Conservation (phyloP, 2,329 filamentous ascomycete species). For the Daldinia eschscholtzii region DNA sequence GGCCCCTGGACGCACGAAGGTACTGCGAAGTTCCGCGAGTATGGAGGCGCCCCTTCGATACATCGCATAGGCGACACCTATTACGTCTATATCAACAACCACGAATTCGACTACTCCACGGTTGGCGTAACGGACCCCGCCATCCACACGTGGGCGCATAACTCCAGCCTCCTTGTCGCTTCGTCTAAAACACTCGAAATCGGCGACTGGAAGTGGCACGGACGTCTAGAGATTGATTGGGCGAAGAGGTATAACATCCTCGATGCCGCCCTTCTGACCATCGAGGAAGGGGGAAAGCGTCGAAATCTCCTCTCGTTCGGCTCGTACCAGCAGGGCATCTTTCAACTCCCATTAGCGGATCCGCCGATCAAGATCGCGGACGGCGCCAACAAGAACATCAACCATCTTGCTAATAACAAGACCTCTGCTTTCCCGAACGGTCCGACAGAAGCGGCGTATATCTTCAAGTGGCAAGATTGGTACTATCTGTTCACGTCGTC, state of each 20-base stretch:
- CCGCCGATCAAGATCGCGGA: conserved; percentile 36
- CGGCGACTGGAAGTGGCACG: conserved; percentile 40
- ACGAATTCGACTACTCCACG: conserved; percentile 42
- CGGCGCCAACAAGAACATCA: conserved; percentile 31
- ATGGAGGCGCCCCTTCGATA: conserved; percentile 42
- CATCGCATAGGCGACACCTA: conserved; percentile 42
- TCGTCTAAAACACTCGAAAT: conserved; percentile 42
- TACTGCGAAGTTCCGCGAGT: conserved; percentile 33
- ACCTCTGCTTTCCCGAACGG: conserved; percentile 34
- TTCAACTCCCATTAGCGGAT: conserved; percentile 44
- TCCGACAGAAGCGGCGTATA: conserved; percentile 40
- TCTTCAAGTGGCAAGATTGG: conserved; percentile 39
- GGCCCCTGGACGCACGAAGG: conserved; percentile 45
- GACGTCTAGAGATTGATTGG: conserved; percentile 45
- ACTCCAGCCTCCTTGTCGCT: conserved; percentile 38
- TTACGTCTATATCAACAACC: conserved; percentile 46
- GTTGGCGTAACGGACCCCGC: conserved; percentile 38
- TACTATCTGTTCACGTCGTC: conserved; percentile 47
- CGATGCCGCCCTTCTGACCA: conserved; percentile 40
- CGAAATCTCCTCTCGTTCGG: conserved; percentile 43
- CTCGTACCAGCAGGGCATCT: conserved; percentile 47
- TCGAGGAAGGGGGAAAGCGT: conserved; percentile 27
- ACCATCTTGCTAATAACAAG: conserved; percentile 43
- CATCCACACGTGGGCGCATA: conserved; percentile 36
- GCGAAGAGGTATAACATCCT: conserved; percentile 44